Conservation (phyloP, 2,329 filamentous ascomycete species). For the Alternaria gaisen region DNA sequence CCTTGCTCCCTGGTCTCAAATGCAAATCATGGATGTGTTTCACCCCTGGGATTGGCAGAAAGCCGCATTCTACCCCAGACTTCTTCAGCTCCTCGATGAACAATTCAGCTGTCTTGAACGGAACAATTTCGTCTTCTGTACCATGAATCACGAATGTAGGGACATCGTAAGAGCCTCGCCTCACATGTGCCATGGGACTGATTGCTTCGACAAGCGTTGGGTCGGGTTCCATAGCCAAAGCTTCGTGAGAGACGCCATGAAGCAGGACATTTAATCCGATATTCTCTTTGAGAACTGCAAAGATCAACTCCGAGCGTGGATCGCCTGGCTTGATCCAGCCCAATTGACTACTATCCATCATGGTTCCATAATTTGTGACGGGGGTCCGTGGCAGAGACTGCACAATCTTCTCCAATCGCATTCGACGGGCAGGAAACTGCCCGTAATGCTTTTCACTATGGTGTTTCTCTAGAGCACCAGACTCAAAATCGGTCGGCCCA, state of each 20-base stretch:
- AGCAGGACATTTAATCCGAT: conserved; percentile 6
- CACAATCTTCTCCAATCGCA: conserved; percentile 14
- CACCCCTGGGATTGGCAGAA: conserved; percentile 2
- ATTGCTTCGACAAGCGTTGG: conserved; percentile 7
- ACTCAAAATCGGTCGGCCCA: conserved; percentile 11
- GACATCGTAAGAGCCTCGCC: conserved; percentile 7
- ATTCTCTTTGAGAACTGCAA: conserved; percentile 5
- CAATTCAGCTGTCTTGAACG: conserved; percentile 9
- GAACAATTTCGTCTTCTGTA: conserved; percentile 5
- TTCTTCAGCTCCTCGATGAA: conserved; percentile 5
- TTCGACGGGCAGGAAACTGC: conserved; percentile 7
- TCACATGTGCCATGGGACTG: conserved; percentile 11
- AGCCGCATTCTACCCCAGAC: conserved; percentile 4
- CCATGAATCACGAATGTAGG: conserved; percentile 12
- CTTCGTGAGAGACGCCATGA: conserved; percentile 3
- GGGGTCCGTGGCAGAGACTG: conserved; percentile 5
- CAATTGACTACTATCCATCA: conserved; percentile 13
- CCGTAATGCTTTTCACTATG: neutral
- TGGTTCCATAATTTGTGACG: conserved; percentile 7
- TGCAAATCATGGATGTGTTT: conserved; percentile 13
- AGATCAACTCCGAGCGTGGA: conserved; percentile 11
- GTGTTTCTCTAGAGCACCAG: conserved; percentile 6
- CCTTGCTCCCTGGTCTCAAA: conserved; percentile 6
- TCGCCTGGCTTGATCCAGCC: conserved; percentile 13
- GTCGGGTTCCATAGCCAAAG: neutral